These are phyloP conservation scores for Euphorbia lathyris DNA, from an alignment of 345 rosid species.

Conservation along the genomic window DNA sequence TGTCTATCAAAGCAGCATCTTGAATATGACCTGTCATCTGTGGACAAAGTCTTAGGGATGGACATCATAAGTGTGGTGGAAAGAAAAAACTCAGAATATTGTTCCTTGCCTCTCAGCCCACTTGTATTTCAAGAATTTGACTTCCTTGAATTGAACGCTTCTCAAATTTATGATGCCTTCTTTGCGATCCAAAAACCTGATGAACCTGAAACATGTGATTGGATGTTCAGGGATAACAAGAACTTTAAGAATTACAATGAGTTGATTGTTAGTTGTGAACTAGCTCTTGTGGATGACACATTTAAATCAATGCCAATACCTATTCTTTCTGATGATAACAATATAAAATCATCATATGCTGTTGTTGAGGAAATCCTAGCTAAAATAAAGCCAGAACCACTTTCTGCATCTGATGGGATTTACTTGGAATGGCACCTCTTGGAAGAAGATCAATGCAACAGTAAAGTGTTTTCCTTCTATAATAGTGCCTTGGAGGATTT, in stretches of 20 bases:
- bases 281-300: conserved; percentile 60
- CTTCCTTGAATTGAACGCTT: conserved; percentile 44
- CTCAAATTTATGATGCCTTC: conserved; percentile 41
- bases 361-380: conserved; percentile 42
- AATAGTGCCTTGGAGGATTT: conserved; percentile 37
- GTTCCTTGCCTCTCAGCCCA: conserved; percentile 22
- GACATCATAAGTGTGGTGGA: conserved; percentile 50
- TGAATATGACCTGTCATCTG: conserved; percentile 36
- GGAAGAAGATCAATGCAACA: conserved; percentile 48
- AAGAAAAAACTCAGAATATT: conserved; percentile 27
- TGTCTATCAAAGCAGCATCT: conserved; percentile 38
- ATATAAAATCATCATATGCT: conserved; percentile 39
- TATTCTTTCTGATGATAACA: conserved; percentile 41
- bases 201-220: conserved; percentile 43
- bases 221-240: conserved; percentile 53
- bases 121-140: conserved; percentile 52
- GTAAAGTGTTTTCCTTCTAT: conserved; percentile 26
- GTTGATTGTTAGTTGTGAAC: conserved; percentile 65
- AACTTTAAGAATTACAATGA: conserved; percentile 65
- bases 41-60: conserved; percentile 31
- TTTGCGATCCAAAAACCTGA: conserved; percentile 32
- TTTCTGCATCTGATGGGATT: conserved; percentile 70
- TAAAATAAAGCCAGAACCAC: conserved; percentile 41
- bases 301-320: conserved; percentile 82
- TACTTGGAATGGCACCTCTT: conserved; percentile 84